phyloP scores from a whole-genome alignment of 192 early-diverging fungal genomes.

The Piromyces finnis region DNA sequence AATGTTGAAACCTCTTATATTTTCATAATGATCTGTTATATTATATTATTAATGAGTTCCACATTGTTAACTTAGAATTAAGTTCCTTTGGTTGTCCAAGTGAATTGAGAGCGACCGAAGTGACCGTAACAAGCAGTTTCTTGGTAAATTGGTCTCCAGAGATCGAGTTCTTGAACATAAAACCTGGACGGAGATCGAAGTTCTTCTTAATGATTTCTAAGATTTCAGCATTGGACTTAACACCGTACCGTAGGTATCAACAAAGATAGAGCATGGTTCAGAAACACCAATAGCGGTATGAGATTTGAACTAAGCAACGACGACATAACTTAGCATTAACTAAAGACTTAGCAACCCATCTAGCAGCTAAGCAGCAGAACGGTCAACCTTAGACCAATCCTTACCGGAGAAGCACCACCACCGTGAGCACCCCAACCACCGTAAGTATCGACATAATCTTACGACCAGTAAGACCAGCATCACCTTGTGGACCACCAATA shows the following conservation, averaged over 20 bases:
- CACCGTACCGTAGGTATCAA: conserved; percentile 94
- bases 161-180: conserved; percentile 92
- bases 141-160: conserved; percentile 95
- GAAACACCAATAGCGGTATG: conserved; percentile 97
- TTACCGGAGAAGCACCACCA: conserved; percentile 99
- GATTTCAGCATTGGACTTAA: conserved; percentile 74
- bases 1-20: no score
- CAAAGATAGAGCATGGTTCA: conserved; percentile 89
- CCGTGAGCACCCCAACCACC: conserved; percentile 91
- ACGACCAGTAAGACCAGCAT: conserved; percentile 97
- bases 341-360: conserved; percentile 97
- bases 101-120: conserved; percentile 82
- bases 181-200: conserved; percentile 97
- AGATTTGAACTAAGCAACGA: conserved; percentile 84
- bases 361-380: conserved; percentile 94
- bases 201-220: conserved; percentile 90
- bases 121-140: conserved; percentile 93
- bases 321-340: conserved; percentile 84
- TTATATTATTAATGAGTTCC: no score
- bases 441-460: conserved; percentile 81
- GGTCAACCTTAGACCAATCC: conserved; percentile 99
- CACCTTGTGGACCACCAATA: conserved; percentile 99
- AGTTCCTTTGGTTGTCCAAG: conserved; percentile 77
- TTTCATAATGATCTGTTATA: no score
- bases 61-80: conserved; percentile 1